phyloP scores from a whole-genome alignment of 1,284 basidiomycete genomes.

The Tylopilus sp. region DNA sequence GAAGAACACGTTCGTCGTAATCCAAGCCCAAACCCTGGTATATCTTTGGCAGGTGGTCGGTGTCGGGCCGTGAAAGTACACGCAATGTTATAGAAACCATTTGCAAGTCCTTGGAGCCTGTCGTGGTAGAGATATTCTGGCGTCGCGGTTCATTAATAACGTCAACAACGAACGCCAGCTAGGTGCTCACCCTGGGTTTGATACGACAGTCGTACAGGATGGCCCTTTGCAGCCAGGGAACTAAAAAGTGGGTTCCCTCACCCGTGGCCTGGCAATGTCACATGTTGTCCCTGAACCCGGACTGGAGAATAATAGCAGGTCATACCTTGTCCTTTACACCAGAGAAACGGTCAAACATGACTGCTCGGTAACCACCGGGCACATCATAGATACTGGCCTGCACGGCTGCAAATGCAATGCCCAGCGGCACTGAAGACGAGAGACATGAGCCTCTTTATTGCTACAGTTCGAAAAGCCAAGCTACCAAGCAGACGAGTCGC shows the following conservation, averaged over 20 bases:
- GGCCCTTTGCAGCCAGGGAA: slow-evolving; percentile 93
- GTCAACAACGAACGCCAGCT: slow-evolving; percentile 3
- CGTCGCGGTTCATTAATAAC: slow-evolving; percentile 27
- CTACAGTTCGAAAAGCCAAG: slow-evolving; percentile 5
- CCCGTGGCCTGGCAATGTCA: slow-evolving; percentile 57
- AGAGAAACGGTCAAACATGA: slow-evolving; percentile 97
- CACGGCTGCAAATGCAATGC: slow-evolving; percentile 58
- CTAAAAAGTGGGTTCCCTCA: slow-evolving; percentile 96
- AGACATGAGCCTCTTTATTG: slow-evolving; percentile 8
- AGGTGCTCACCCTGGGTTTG: slow-evolving; percentile 76
- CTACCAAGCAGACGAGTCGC: slow-evolving; percentile 46
- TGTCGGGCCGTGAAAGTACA: slow-evolving; percentile 91
- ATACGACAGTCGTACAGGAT: slow-evolving; percentile 98
- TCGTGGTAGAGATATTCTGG: slow-evolving; percentile 94
- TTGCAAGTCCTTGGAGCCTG: slow-evolving; percentile 94
- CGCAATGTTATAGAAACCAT: slow-evolving; percentile 97
- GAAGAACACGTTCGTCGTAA: slow-evolving; percentile 94
- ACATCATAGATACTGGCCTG: slow-evolving; percentile 90
- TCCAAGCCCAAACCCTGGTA: slow-evolving; percentile 94
- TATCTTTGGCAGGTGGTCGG: slow-evolving; percentile 84
- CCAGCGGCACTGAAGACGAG: slow-evolving; percentile 61
- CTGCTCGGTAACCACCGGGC: slow-evolving; percentile 88
- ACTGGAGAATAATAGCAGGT: not conserved
- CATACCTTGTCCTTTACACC: slow-evolving; percentile 80
- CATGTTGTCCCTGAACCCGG: not conserved